Conservation (phyloP, 352 stramenopile species). For the Globisporangium apiculatum region DNA sequence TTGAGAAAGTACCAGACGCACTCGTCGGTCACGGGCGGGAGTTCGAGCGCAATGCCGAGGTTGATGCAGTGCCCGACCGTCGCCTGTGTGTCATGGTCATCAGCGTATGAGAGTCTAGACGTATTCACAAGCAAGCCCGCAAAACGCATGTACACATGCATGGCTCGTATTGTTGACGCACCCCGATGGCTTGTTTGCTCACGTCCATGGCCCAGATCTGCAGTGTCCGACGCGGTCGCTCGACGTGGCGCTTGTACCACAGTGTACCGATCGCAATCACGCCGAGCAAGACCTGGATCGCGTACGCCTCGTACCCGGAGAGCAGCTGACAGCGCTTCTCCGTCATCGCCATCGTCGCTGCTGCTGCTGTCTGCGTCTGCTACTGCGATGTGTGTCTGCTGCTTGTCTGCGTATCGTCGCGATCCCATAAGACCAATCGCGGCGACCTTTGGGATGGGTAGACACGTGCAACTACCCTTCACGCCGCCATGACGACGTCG, state of each 20-base stretch:
- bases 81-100: conserved; percentile 17
- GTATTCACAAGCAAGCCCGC: too few species aligned
- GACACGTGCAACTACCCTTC: too few species aligned
- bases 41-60: conserved; percentile 53
- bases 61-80: conserved; percentile 67
- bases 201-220: conserved; percentile 79
- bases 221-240: conserved; percentile 54
- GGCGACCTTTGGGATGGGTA: neutral
- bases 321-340: conserved; percentile 51
- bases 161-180: conserved; percentile 9
- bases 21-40: conserved; percentile 74
- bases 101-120: neutral
- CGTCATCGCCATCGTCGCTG: conserved; percentile 9
- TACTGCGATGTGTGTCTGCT: neutral
- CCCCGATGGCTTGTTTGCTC: conserved; percentile 76
- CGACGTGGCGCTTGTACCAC: conserved; percentile 83
- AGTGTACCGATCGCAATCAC: conserved; percentile 61
- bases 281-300: conserved; percentile 59
- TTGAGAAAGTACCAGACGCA: conserved; percentile 87
- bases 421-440: neutral
- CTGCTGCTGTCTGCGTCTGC: neutral
- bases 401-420: neutral
- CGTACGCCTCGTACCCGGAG: conserved; percentile 59
- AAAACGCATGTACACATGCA: too few species aligned
- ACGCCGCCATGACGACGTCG: too few species aligned